Conservation (phyloP, 2,329 filamentous ascomycete species). For the Pyricularia grisea region DNA sequence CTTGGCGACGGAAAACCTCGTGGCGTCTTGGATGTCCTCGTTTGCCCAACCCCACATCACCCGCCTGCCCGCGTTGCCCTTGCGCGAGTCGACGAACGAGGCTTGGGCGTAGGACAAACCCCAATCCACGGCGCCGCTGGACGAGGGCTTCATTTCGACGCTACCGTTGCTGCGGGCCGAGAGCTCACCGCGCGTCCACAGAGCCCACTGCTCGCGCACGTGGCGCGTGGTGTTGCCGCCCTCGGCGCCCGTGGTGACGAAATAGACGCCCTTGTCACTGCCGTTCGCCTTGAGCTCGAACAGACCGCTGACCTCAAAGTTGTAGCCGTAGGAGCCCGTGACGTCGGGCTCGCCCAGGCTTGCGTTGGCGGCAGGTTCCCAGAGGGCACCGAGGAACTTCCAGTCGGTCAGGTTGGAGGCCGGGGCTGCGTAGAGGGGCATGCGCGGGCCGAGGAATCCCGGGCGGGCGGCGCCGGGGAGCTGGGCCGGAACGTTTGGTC, state of each 20-base stretch:
- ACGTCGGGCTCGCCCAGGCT: neutral
- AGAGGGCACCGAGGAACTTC: conserved; percentile 1
- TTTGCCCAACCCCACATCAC: conserved; percentile 4
- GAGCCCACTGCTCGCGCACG: conserved; percentile 1
- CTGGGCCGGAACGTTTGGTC: neutral
- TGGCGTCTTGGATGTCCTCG: neutral
- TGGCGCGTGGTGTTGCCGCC: conserved; percentile 2
- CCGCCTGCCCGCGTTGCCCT: neutral
- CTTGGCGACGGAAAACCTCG: neutral
- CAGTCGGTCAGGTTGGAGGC: conserved; percentile 1
- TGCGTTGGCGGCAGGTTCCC: conserved; percentile 1
- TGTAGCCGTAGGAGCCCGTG: conserved; percentile 3
- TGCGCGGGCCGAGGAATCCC: conserved; percentile 1
- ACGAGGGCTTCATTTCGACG: neutral
- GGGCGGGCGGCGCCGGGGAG: neutral
- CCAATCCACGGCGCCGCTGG: conserved; percentile 3
- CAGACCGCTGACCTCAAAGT: conserved; percentile 3
- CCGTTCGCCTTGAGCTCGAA: neutral
- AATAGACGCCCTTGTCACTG: neutral
- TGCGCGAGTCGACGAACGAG: neutral
- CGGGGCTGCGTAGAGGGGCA: neutral
- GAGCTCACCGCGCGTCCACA: neutral
- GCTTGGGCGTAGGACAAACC: conserved; percentile 2
- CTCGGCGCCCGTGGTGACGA: neutral
- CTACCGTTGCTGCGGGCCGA: conserved; percentile 1